Conservation (phyloP, 208 protist genomes). For the Leishmania turanica region DNA sequence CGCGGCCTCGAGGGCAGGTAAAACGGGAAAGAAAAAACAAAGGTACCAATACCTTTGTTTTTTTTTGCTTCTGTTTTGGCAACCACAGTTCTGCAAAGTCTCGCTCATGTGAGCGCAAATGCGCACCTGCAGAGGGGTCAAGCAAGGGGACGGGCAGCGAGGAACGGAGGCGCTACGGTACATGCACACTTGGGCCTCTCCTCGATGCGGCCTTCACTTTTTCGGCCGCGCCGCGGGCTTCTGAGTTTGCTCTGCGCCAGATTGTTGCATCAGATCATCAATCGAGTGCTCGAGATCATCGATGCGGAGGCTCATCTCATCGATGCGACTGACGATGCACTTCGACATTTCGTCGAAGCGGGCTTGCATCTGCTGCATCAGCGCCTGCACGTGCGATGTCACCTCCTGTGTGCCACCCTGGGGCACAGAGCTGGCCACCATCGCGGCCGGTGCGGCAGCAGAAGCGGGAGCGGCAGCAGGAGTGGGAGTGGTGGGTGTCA, state of each 20-base stretch:
- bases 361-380: slow-evolving; percentile 95
- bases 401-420: slow-evolving; percentile 86
- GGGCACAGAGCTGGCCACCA: background rate
- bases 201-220: slow-evolving; percentile 2
- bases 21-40: background rate
- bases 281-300: slow-evolving; percentile 95
- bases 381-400: slow-evolving; percentile 93
- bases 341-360: slow-evolving; percentile 96
- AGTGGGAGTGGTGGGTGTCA: slow-evolving; percentile 5
- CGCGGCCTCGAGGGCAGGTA: background rate
- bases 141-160: background rate
- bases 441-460: slow-evolving; percentile 2
- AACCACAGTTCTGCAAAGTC: background rate
- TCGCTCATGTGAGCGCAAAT: background rate
- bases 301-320: slow-evolving; percentile 94
- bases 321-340: slow-evolving; percentile 92
- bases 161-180: background rate
- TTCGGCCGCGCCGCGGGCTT: slow-evolving; percentile 31
- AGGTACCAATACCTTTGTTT: too few species aligned
- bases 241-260: slow-evolving; percentile 83
- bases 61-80: background rate
- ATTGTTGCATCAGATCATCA: slow-evolving; percentile 95
- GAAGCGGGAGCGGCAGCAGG: slow-evolving; percentile 1
- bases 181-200: background rate
- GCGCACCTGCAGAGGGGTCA: background rate